These are phyloP conservation scores for Leptodontidium sp. DNA, from an alignment of 2,329 filamentous ascomycete genomes.

Conservation along the genomic window DNA sequence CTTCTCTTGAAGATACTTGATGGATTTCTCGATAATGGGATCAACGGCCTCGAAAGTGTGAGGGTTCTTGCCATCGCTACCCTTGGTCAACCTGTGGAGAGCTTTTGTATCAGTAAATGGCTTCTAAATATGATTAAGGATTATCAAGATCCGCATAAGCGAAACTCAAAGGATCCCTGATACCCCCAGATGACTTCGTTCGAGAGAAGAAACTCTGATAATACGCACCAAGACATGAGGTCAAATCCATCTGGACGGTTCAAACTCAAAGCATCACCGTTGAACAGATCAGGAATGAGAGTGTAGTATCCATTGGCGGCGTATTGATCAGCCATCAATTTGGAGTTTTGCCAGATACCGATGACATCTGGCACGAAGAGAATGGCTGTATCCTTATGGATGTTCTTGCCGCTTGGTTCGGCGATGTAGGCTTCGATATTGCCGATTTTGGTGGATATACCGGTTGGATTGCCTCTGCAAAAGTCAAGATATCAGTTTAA, in stretches of 20 bases:
- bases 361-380: slow-evolving; percentile 46
- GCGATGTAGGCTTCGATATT: slow-evolving; percentile 46
- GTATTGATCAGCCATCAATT: slow-evolving; percentile 77
- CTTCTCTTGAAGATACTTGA: slow-evolving; percentile 66
- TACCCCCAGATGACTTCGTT: background rate
- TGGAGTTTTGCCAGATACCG: slow-evolving; percentile 59
- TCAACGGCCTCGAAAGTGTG: slow-evolving; percentile 44
- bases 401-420: slow-evolving; percentile 38
- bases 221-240: slow-evolving; percentile 57
- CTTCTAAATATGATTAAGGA: background rate
- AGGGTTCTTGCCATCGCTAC: slow-evolving; percentile 45
- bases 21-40: slow-evolving; percentile 55
- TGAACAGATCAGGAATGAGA: slow-evolving; percentile 75
- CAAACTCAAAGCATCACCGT: slow-evolving; percentile 67
- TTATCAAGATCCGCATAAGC: background rate
- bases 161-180: background rate
- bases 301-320: slow-evolving; percentile 65
- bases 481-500: background rate
- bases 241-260: slow-evolving; percentile 57
- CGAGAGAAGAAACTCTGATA: background rate
- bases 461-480: slow-evolving; percentile 43
- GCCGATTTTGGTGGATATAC: slow-evolving; percentile 42
- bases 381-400: slow-evolving; percentile 46
- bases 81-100: slow-evolving; percentile 36
- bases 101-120: background rate